A percentile compares a stretch with the other conserved stretches of the same genome.
These are phyloP conservation scores for Fistulifera pelliculosa DNA, from an alignment of 108 stramenopile species.

Conservation along the genomic window DNA sequence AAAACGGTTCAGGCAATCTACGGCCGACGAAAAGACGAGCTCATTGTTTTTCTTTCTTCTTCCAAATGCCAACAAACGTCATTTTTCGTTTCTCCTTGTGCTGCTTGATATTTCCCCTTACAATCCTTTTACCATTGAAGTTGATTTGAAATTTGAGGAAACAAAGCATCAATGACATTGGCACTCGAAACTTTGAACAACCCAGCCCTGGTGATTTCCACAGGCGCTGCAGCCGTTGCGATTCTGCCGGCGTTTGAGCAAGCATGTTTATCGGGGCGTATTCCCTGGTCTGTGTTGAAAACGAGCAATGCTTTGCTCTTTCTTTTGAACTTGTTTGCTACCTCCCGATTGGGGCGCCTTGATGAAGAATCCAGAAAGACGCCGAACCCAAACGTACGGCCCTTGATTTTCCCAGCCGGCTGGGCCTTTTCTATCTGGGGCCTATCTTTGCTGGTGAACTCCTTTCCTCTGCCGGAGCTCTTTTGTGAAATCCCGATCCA, in stretches of 20 bases:
- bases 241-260: background rate
- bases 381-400: conserved; percentile 18
- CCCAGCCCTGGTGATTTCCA: background rate
- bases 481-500: conserved; percentile 12
- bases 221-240: background rate
- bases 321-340: conserved; percentile 7
- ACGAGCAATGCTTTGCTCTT: conserved; percentile 2
- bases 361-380: conserved; percentile 6
- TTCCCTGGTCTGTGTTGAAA: conserved; percentile 3
- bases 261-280: background rate
- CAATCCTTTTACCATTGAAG: no score
- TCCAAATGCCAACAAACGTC: no score
- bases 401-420: conserved; percentile 60
- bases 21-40: no score
- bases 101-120: no score
- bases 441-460: conserved; percentile 68
- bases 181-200: background rate
- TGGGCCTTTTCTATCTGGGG: conserved; percentile 79
- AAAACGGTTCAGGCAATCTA: no score
- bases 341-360: conserved; percentile 8
- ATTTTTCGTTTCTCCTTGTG: no score
- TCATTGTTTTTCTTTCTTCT: no score
- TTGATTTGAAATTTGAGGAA: no score
- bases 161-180: background rate
- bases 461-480: conserved; percentile 33